Conservation (phyloP, 2,329 filamentous ascomycete genomes). For the Fusarium lyarnte region DNA sequence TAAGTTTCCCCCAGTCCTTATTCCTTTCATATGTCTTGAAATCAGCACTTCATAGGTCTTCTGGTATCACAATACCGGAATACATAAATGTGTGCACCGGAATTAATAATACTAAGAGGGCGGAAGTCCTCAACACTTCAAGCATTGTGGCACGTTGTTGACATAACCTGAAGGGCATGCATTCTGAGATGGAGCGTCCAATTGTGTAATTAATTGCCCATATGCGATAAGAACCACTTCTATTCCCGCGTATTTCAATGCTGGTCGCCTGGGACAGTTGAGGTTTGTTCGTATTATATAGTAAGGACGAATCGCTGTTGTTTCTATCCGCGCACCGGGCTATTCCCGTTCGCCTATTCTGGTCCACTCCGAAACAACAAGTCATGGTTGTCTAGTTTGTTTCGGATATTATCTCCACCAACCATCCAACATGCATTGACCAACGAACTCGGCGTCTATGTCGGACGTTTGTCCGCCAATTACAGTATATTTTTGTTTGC, state of each 20-base stretch:
- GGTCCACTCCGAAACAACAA: constrained; percentile 1
- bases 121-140: fast-evolving
- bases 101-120: fast-evolving
- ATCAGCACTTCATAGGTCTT: fast-evolving
- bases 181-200: not conserved
- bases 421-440: not conserved
- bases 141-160: not conserved
- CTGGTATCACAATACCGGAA: not conserved
- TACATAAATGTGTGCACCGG: not conserved
- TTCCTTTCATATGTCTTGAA: not conserved
- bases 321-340: not conserved
- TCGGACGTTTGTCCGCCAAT: constrained; percentile 10
- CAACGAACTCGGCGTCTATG: constrained; percentile 14
- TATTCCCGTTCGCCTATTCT: not conserved
- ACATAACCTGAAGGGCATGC: fast-evolving
- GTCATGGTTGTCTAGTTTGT: not conserved
- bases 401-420: constrained; percentile 15
- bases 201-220: not conserved
- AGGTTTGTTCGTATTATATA: not conserved
- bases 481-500: not conserved
- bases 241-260: not conserved
- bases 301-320: not conserved
- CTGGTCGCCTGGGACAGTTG: not conserved
- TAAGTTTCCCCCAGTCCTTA: not conserved
- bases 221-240: not conserved